Base-by-base conservation (phyloP, 2,329 filamentous ascomycete genomes). In the Knoxdaviesia proteae region DNA sequence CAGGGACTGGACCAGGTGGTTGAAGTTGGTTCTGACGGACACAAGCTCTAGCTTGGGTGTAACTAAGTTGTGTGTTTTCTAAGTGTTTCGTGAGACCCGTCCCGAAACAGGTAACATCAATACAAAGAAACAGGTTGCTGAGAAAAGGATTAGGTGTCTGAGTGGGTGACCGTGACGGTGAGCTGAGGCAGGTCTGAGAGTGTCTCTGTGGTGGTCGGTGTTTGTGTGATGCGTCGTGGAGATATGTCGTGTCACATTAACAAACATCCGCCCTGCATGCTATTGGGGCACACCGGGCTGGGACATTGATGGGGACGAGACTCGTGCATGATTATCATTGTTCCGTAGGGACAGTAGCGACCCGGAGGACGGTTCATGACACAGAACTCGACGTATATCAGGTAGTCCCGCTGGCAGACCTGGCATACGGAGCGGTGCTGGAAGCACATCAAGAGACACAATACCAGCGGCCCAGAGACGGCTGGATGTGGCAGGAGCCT, bases 1-100 rank as follows among this genome's bases (percentile, higher is more conserved):
- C 67, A 80, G 51, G 90, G 87, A 0, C 62, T 90, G 49, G 87
- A 96, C 58, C 90, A 96, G 60, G 67, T 94, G 50, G 79, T 87
- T 43, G 90, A 98, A 59, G 67, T 92, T 37, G 61, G 60, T 9
- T 53, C 57, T 7, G 58, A 58, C 39, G 65, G 58, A 34, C 60
- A 68, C 48, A 77, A 69, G 53, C 61, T 78, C 47, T 20, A 20
- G 20, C 20, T 2, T 20, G 20, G 20, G 20, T 2, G 20, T 20
- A 3, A 2, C 20, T 79, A 53, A 65, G 44, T 32, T 6, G 7
- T 8, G 10, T 35, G 8, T 9, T 3, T 29, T 8, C 11, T 10
- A 32, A 5, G 29, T 11, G 36, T 4, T 11, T 42, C 35, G 34
- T 36, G 10, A 29, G 36, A 29, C 11, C 20, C 30, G 7, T 32